phyloP scores from a whole-genome alignment of 2,329 filamentous ascomycete species.

The Coniochaeta hoffmannii region DNA sequence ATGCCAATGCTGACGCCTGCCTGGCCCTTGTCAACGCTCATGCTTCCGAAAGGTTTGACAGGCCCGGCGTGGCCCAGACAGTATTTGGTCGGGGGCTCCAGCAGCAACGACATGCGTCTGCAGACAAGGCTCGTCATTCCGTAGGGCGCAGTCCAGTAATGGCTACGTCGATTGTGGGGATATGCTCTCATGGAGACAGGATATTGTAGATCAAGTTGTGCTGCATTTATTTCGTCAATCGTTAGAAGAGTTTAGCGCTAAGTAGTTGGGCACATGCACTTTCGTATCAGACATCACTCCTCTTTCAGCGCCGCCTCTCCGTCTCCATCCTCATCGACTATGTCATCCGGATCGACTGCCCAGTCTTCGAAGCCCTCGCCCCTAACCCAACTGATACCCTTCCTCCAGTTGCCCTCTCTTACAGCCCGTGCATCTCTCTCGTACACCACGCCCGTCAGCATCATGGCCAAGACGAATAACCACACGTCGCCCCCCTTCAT shows the following conservation, averaged over 20 bases:
- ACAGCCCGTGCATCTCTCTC: slow-evolving; percentile 64
- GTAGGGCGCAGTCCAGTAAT: not conserved
- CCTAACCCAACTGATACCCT: slow-evolving; percentile 64
- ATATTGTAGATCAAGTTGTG: not conserved
- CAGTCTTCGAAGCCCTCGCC: slow-evolving; percentile 72
- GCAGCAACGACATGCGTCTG: slow-evolving; percentile 31
- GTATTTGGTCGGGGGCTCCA: slow-evolving; percentile 36
- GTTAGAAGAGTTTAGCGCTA: not conserved
- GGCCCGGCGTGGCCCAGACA: slow-evolving; percentile 38
- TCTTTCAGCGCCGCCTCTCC: slow-evolving; percentile 25
- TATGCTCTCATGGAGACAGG: too few species aligned
- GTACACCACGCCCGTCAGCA: slow-evolving; percentile 70
- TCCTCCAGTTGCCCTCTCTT: slow-evolving; percentile 59
- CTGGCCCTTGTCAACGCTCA: slow-evolving; percentile 61
- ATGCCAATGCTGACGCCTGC: slow-evolving; percentile 51
- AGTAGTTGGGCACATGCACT: not conserved
- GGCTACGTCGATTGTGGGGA: not conserved
- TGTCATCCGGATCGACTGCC: slow-evolving; percentile 43
- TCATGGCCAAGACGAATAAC: slow-evolving; percentile 73
- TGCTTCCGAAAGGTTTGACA: slow-evolving; percentile 69
- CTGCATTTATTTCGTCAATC: too few species aligned
- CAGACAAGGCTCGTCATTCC: slow-evolving; percentile 7
- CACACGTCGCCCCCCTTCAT: slow-evolving; percentile 76
- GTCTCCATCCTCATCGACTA: slow-evolving; percentile 30
- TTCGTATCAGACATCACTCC: not conserved